Conservation (phyloP, 2,329 filamentous ascomycete species). For the Xylaria sp. region DNA sequence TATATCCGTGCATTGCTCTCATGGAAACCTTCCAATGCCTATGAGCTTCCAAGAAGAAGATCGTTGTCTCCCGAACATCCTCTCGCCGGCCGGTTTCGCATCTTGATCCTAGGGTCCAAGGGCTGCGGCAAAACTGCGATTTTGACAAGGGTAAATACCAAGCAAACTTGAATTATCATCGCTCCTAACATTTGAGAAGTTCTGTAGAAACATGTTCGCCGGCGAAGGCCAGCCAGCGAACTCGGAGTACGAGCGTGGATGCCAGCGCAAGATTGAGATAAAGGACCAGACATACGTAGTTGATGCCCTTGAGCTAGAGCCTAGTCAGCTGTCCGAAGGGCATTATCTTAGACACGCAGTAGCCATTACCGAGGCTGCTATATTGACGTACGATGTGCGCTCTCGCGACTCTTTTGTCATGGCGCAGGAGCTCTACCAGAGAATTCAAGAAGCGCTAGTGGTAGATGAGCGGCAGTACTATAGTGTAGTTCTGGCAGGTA, state of each 20-base stretch:
- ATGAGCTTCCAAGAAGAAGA: slow-evolving; percentile 31
- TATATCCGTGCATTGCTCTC: slow-evolving; percentile 49
- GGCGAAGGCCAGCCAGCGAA: slow-evolving; percentile 33
- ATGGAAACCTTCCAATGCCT: slow-evolving; percentile 44
- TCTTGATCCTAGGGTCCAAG: slow-evolving; percentile 47
- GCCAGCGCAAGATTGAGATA: slow-evolving; percentile 44
- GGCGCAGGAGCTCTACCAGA: slow-evolving; percentile 22
- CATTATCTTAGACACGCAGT: slow-evolving; percentile 46
- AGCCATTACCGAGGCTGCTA: slow-evolving; percentile 48
- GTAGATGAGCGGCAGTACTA: slow-evolving; percentile 21
- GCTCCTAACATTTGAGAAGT: slow-evolving; percentile 34
- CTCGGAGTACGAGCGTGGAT: slow-evolving; percentile 40
- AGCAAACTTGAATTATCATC: not conserved
- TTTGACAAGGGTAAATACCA: slow-evolving; percentile 43
- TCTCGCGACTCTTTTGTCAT: slow-evolving; percentile 37
- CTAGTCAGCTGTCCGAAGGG: slow-evolving; percentile 41
- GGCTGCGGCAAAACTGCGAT: slow-evolving; percentile 51
- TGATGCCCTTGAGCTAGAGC: slow-evolving; percentile 46
- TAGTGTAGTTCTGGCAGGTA: slow-evolving; percentile 41
- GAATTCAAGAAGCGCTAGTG: slow-evolving; percentile 38
- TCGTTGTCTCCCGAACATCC: slow-evolving; percentile 23
- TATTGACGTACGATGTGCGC: slow-evolving; percentile 39
- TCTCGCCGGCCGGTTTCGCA: slow-evolving; percentile 45
- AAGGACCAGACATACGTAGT: slow-evolving; percentile 42
- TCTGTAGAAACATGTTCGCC: slow-evolving; percentile 41